These are phyloP conservation scores for Macrophomina pseudophaseolina DNA, from an alignment of 2,329 filamentous ascomycete genomes.

Conservation along the genomic window DNA sequence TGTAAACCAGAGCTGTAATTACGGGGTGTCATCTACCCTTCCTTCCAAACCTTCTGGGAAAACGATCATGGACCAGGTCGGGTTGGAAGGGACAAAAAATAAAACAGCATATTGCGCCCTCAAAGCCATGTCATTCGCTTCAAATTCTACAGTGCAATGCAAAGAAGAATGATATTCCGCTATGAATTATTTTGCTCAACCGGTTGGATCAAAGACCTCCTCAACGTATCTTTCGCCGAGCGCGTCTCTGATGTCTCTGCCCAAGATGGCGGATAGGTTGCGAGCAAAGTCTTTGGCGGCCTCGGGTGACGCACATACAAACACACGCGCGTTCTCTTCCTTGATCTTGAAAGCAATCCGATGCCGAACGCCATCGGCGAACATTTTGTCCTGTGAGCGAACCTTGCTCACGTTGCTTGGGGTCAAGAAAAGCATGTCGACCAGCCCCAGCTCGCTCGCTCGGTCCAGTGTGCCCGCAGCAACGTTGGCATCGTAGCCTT, in stretches of 20 bases:
- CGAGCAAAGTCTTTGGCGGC: slow-evolving; percentile 16
- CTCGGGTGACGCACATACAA: slow-evolving; percentile 21
- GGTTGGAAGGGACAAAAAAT: too few relatives aligned
- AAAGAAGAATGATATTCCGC: too few relatives aligned
- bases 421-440: slow-evolving; percentile 29
- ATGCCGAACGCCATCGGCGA: background rate
- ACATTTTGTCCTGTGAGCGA: slow-evolving; percentile 31
- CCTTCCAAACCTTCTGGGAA: too few relatives aligned
- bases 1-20: too few relatives aligned
- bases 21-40: too few relatives aligned
- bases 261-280: slow-evolving; percentile 15
- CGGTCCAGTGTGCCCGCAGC: slow-evolving; percentile 23
- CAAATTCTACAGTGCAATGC: too few relatives aligned
- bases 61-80: too few relatives aligned
- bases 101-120: too few relatives aligned
- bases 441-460: slow-evolving; percentile 25
- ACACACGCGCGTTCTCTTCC: slow-evolving; percentile 13
- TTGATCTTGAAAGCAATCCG: slow-evolving; percentile 15
- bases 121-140: too few relatives aligned
- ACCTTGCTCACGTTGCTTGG: slow-evolving; percentile 30
- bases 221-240: slow-evolving; percentile 24
- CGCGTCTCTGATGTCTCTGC: background rate
- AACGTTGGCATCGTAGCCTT: slow-evolving; percentile 24
- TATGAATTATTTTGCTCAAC: background rate
- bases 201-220: slow-evolving; percentile 5